Percentiles rank a stretch among this genome's conserved stretches.
These are phyloP conservation scores for Cytidiella melzeri DNA, from an alignment of 768 basidiomycete genomes.

Conservation along the genomic window DNA sequence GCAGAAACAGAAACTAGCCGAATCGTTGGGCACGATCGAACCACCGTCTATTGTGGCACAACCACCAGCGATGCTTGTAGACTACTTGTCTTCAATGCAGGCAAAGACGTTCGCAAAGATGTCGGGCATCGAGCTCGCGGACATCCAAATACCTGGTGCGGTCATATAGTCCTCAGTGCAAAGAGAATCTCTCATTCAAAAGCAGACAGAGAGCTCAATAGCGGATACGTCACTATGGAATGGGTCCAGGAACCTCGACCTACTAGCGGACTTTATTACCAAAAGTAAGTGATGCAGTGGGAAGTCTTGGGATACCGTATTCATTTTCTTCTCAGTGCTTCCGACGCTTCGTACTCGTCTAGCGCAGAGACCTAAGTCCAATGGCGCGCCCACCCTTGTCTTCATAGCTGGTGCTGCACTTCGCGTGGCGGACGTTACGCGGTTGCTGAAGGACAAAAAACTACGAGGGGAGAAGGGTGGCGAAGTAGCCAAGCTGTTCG, in stretches of 20 bases:
- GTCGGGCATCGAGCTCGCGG: slow-evolving; percentile 74
- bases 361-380: slow-evolving; percentile 65
- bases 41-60: slow-evolving; percentile 47
- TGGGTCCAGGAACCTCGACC: slow-evolving; percentile 63
- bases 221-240: slow-evolving; percentile 73
- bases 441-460: slow-evolving; percentile 61
- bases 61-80: slow-evolving; percentile 49
- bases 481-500: slow-evolving; percentile 92
- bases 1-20: slow-evolving; percentile 63
- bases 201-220: slow-evolving; percentile 62
- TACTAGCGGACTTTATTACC: slow-evolving; percentile 68
- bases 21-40: slow-evolving; percentile 32
- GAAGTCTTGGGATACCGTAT: not conserved
- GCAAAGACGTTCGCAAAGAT: slow-evolving; percentile 61
- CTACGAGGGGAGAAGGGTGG: slow-evolving; percentile 79
- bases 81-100: slow-evolving; percentile 62
- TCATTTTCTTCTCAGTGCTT: slow-evolving; percentile 38
- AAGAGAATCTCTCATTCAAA: slow-evolving; percentile 29
- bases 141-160: slow-evolving; percentile 74
- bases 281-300: slow-evolving; percentile 45
- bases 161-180: slow-evolving; percentile 10
- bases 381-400: slow-evolving; percentile 83
- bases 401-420: slow-evolving; percentile 87
- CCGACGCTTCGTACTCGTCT: slow-evolving; percentile 66
- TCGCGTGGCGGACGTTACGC: slow-evolving; percentile 83